phyloP scores from a whole-genome alignment of 345 rosid genomes.

The Populus ilicifolia region DNA sequence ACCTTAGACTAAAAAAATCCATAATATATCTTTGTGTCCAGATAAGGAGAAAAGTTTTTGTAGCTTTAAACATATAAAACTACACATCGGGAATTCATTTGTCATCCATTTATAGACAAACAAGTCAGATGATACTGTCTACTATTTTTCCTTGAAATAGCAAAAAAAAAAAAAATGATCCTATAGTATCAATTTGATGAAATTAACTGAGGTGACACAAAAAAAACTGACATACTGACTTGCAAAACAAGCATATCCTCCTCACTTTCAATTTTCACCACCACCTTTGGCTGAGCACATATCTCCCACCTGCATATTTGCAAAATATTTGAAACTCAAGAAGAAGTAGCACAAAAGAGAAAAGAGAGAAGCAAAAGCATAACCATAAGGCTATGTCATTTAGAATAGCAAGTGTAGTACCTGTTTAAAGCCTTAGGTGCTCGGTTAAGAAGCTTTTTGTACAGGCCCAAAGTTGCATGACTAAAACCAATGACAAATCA shows the following conservation, averaged over 20 bases:
- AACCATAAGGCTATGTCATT: neutral
- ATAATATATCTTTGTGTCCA: neutral
- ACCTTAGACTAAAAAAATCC: neutral
- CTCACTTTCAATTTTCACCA: conserved; percentile 84
- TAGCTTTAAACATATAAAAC: neutral
- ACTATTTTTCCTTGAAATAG: neutral
- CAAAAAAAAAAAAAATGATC: neutral
- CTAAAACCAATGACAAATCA: conserved; percentile 35
- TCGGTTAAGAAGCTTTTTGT: conserved; percentile 66
- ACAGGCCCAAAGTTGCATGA: conserved; percentile 95
- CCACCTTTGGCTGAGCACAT: conserved; percentile 95
- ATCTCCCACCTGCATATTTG: conserved; percentile 77
- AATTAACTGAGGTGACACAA: neutral
- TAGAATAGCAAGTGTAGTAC: conserved; percentile 26
- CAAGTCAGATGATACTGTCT: neutral
- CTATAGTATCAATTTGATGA: neutral
- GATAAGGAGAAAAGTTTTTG: neutral
- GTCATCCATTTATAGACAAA: neutral
- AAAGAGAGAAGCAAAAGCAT: neutral
- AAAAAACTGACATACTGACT: conserved; percentile 43
- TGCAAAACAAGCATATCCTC: conserved; percentile 88
- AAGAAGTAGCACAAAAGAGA: neutral
- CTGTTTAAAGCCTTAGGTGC: conserved; percentile 85
- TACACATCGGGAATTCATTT: neutral
- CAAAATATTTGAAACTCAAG: neutral